Evolutionary conservation across 1,139 yeast genomes (phyloP), one percentile per base, ranked within the genome.

Genomic region (Taphrina sp.): DNA sequence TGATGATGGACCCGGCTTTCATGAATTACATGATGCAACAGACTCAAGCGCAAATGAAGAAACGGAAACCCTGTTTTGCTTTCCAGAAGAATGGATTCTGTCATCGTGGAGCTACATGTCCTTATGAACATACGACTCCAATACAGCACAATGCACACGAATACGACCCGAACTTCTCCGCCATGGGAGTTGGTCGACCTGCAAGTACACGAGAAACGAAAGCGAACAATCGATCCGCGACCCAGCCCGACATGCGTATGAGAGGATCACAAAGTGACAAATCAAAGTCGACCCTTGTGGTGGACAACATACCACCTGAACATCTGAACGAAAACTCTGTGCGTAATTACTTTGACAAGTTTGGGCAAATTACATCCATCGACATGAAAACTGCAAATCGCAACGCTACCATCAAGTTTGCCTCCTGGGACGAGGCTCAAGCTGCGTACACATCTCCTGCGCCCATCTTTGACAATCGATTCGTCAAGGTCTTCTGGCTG

Each of bases 401-500:
- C 23, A 63, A 69, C 29, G 78, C 75, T 1, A 73, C 70, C 58
- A 54, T 76, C 19, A 76, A 72, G 57, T 76, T 67, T 58, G 66
- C 61, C 7, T 63, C 66, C n/a, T 73, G 71, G 46, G 69, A 67
- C 35, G 64, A 66, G 59, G 80, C 80, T 1, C 66, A 64, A 10
- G 66, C 64, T 7, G 80, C 80, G 1, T 76, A 76, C 72, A 58
- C 65, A 3, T 69, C 72, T 14, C 76, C 79, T 0, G 71, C 65
- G 2, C 75, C 79, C 3, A 72, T 76, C n/a, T 76, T 76, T 60
- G 73, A 70, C 57, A 76, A 76, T 65, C 70, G 80, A 51, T 76
- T 76, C 60, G 73, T 76, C 59, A 76, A 75, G 63, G 71, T 76
- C 28, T 75, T 65, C 64, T 76, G 76, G 75, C 69, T 73, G 44